These are phyloP conservation scores for Venustampulla echinocandica DNA, from an alignment of 495 filamentous ascomycete genomes.

Conservation along the genomic window DNA sequence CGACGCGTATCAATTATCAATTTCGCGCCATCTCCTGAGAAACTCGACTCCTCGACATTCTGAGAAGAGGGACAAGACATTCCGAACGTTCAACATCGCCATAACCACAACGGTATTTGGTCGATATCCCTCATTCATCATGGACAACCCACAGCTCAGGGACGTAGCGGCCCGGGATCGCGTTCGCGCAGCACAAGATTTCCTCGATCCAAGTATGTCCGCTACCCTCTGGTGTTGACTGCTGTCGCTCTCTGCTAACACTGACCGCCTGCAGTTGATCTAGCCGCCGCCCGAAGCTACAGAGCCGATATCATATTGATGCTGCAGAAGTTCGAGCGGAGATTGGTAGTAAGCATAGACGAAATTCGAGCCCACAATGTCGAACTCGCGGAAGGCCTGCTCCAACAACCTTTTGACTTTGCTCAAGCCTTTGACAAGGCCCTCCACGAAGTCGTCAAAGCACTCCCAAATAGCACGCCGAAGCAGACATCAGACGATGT, in stretches of 20 bases:
- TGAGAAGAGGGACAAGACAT: too few relatives aligned
- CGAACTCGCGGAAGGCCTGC: conserved; percentile 80
- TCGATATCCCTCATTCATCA: conserved; percentile 28
- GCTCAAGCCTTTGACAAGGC: conserved; percentile 80
- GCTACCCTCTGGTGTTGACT: too few relatives aligned
- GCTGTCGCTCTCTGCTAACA: background rate
- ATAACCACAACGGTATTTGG: background rate
- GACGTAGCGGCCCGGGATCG: conserved; percentile 78
- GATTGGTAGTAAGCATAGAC: conserved; percentile 82
- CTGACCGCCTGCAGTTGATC: conserved; percentile 29
- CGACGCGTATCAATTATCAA: too few relatives aligned
- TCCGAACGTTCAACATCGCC: background rate
- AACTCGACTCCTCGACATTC: too few relatives aligned
- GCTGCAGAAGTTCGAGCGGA: conserved; percentile 76
- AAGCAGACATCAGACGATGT: conserved; percentile 43
- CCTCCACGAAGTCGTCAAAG: conserved; percentile 76
- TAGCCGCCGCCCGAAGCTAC: conserved; percentile 60
- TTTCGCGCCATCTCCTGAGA: too few relatives aligned
- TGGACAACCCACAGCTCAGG: conserved; percentile 66
- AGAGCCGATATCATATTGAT: conserved; percentile 83
- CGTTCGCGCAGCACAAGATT: conserved; percentile 71
- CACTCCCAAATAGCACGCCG: conserved; percentile 51
- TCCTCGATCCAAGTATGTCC: conserved; percentile 73
- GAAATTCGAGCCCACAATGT: conserved; percentile 85
- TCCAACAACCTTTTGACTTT: conserved; percentile 82